phyloP scores from a whole-genome alignment of 495 filamentous ascomycete species.

The Hyphodiscus hymeniophilus region DNA sequence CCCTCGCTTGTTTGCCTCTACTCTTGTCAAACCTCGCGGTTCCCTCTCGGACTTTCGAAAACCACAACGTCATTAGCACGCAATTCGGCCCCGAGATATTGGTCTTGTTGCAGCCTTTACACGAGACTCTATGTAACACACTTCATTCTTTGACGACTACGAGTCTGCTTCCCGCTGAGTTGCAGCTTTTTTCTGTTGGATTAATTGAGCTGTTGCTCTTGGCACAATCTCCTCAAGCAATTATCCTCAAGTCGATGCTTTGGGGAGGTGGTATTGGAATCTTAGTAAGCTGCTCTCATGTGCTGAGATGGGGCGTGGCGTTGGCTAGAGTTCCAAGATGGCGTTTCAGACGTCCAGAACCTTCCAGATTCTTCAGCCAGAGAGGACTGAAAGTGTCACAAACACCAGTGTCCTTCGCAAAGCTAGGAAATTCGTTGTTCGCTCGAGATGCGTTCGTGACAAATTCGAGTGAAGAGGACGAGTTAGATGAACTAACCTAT shows the following conservation, averaged over 20 bases:
- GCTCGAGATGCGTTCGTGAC: slow-evolving; percentile 1
- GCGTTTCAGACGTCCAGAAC: slow-evolving; percentile 60
- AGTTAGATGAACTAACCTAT: not conserved
- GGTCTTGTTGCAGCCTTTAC: slow-evolving; percentile 71
- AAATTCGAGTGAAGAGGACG: slow-evolving; percentile 14
- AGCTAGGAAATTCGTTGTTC: slow-evolving; percentile 20
- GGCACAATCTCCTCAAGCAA: slow-evolving; percentile 71
- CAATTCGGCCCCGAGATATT: slow-evolving; percentile 40
- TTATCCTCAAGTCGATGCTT: slow-evolving; percentile 72
- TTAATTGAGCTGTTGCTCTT: slow-evolving; percentile 78
- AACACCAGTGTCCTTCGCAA: slow-evolving; percentile 17
- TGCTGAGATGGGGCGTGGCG: slow-evolving; percentile 79
- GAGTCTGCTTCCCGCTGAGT: slow-evolving; percentile 74
- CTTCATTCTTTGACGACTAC: slow-evolving; percentile 77
- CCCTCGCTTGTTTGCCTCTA: slow-evolving; percentile 56
- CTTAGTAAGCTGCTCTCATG: slow-evolving; percentile 61
- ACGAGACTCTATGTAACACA: slow-evolving; percentile 68
- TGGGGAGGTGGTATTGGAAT: slow-evolving; percentile 82
- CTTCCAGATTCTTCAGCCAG: slow-evolving; percentile 9
- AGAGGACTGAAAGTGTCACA: slow-evolving; percentile 17
- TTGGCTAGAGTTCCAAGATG: slow-evolving; percentile 85
- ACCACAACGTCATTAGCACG: not conserved
- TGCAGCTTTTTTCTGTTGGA: slow-evolving; percentile 74
- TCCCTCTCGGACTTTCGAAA: not conserved
- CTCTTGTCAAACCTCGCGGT: slow-evolving; percentile 21